Conservation (phyloP, 305 asterid genomes). For the Solanum hybrid region DNA sequence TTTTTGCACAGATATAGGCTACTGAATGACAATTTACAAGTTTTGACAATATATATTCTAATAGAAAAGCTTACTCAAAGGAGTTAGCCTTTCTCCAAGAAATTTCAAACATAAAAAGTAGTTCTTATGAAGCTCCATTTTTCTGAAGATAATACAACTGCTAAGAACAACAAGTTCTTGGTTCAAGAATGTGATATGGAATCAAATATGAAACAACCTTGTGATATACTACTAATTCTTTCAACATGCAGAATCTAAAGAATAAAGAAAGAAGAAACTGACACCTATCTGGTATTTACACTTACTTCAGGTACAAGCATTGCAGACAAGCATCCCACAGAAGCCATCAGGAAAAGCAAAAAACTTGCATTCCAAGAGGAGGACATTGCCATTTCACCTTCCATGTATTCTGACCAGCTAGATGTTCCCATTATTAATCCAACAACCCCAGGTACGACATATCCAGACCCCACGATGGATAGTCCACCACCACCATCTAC, state of each 20-base stretch:
- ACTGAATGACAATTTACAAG: neutral
- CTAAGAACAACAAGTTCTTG: neutral
- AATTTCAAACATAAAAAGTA: neutral
- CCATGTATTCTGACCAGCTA: slow-evolving; percentile 23
- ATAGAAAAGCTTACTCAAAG: neutral
- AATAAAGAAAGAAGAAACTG: neutral
- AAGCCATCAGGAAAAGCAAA: slow-evolving; percentile 28
- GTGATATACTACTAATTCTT: neutral
- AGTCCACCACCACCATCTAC: slow-evolving; percentile 22
- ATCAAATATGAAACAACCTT: neutral
- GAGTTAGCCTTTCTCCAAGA: neutral
- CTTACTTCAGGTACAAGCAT: slow-evolving; percentile 43
- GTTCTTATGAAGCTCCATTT: neutral
- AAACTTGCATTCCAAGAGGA: slow-evolving; percentile 32
- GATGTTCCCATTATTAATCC: slow-evolving; percentile 78
- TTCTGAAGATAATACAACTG: neutral
- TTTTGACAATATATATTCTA: neutral
- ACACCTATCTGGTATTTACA: neutral
- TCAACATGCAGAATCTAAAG: neutral
- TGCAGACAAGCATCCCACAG: slow-evolving; percentile 23
- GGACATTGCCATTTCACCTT: slow-evolving; percentile 30
- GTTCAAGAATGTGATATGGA: neutral
- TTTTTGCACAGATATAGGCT: neutral
- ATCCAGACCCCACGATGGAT: slow-evolving; percentile 21
- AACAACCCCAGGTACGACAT: slow-evolving; percentile 37